These are phyloP conservation scores for Hypoxylon sp. DNA, from an alignment of 2,329 filamentous ascomycete species.

Conservation along the genomic window DNA sequence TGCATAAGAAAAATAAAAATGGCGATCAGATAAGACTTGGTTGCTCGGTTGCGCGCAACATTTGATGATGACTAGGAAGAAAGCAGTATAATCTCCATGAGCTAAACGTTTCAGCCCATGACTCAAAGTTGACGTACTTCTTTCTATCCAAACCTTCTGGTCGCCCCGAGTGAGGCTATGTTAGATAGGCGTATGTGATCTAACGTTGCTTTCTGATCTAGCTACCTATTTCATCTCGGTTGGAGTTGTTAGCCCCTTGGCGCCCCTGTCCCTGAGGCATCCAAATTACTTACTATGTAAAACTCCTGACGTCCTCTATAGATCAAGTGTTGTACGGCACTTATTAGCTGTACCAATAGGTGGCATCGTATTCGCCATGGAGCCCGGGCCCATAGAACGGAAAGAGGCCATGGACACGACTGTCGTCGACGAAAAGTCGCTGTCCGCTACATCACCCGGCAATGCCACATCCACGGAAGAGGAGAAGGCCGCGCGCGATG, in stretches of 20 bases:
- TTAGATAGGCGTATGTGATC: constrained; percentile 4
- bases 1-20: not conserved
- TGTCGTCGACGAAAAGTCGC: constrained; percentile 24
- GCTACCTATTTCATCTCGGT: constrained; percentile 31
- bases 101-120: not conserved
- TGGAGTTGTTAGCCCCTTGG: constrained; percentile 15
- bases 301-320: not conserved
- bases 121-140: not conserved
- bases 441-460: constrained; percentile 15
- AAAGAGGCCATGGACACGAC: constrained; percentile 4
- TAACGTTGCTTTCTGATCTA: constrained; percentile 12
- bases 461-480: constrained; percentile 44
- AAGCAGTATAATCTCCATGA: not conserved
- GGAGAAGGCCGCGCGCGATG: constrained; percentile 48
- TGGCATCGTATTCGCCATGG: constrained; percentile 34
- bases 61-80: not conserved
- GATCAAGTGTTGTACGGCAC: constrained; percentile 3
- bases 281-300: not conserved
- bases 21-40: not conserved
- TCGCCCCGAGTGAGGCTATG: not conserved
- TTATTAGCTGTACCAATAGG: constrained; percentile 2
- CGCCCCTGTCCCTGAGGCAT: constrained; percentile 8
- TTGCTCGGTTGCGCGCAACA: not conserved
- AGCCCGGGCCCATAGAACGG: constrained; percentile 33
- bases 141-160: not conserved